Conservation (phyloP, 768 basidiomycete genomes). For the Lactarius akahatsu region DNA sequence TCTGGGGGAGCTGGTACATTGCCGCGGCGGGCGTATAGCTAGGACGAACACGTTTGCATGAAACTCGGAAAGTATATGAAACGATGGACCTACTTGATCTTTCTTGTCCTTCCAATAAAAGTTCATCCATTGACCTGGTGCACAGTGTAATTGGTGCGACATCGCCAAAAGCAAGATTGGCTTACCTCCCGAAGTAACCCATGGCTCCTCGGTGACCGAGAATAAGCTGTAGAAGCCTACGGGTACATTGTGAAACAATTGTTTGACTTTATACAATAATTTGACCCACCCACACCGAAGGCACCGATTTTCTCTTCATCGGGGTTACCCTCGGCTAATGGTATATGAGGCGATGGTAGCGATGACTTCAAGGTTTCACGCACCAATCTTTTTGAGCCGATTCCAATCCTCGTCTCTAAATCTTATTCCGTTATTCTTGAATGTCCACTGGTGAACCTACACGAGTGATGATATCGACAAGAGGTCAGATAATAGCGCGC, state of each 20-base stretch:
- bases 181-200: conserved; percentile 76
- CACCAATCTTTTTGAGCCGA: conserved; percentile 85
- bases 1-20: conserved; percentile 46
- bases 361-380: background rate
- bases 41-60: conserved; percentile 8
- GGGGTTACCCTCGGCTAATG: conserved; percentile 84
- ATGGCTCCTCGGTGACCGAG: conserved; percentile 80
- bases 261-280: background rate
- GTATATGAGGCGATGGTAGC: conserved; percentile 1
- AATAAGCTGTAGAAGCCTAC: conserved; percentile 77
- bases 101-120: conserved; percentile 96
- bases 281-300: conserved; percentile 72
- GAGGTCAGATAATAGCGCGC: background rate
- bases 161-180: conserved; percentile 32
- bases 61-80: background rate
- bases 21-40: conserved; percentile 85
- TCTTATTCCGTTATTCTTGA: conserved; percentile 82
- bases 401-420: conserved; percentile 90
- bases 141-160: conserved; percentile 31
- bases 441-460: conserved; percentile 78
- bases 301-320: conserved; percentile 95
- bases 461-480: background rate
- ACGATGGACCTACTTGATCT: conserved; percentile 60
- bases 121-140: conserved; percentile 82
- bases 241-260: background rate